A percentile compares a stretch with the other conserved stretches of the same genome.
These are phyloP conservation scores for Diplotaxis tenuifolia DNA, from an alignment of 345 rosid genomes.

Conservation along the genomic window DNA sequence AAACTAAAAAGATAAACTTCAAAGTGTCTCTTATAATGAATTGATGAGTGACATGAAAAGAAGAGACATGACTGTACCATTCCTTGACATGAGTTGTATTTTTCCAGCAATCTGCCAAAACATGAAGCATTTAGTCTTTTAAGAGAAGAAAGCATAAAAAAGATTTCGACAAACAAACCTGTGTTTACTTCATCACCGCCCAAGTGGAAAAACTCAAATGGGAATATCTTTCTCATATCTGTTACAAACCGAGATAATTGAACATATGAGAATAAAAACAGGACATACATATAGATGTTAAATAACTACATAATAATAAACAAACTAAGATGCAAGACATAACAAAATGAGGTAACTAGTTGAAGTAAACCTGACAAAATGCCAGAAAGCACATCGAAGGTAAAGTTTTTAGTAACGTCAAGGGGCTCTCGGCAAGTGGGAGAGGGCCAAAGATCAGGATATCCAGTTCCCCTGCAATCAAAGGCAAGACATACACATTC, in stretches of 20 bases:
- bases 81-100: slow-evolving; percentile 67
- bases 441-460: slow-evolving; percentile 96
- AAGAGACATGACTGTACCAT: slow-evolving; percentile 52
- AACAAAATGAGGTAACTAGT: slow-evolving; percentile 1
- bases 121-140: not conserved
- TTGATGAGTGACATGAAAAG: not conserved
- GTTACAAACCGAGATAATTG: slow-evolving; percentile 16
- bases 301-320: not conserved
- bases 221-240: slow-evolving; percentile 90
- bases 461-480: slow-evolving; percentile 82
- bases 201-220: slow-evolving; percentile 92
- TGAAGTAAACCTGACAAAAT: slow-evolving; percentile 61
- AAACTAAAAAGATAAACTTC: not conserved
- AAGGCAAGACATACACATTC: slow-evolving; percentile 29
- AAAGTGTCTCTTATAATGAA: not conserved
- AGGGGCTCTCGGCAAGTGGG: slow-evolving; percentile 91
- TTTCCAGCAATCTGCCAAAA: slow-evolving; percentile 81
- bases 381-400: slow-evolving; percentile 84
- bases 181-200: slow-evolving; percentile 98
- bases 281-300: not conserved
- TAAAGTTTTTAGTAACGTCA: slow-evolving; percentile 73
- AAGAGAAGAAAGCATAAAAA: not conserved
- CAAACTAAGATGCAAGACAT: not conserved
- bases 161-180: slow-evolving; percentile 43
- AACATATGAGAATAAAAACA: slow-evolving; percentile 13